A percentile compares a stretch with the other conserved stretches of the same genome.
phyloP scores from a whole-genome alignment of 1,139 yeast species.

The Tardiomyces digboiensis region DNA sequence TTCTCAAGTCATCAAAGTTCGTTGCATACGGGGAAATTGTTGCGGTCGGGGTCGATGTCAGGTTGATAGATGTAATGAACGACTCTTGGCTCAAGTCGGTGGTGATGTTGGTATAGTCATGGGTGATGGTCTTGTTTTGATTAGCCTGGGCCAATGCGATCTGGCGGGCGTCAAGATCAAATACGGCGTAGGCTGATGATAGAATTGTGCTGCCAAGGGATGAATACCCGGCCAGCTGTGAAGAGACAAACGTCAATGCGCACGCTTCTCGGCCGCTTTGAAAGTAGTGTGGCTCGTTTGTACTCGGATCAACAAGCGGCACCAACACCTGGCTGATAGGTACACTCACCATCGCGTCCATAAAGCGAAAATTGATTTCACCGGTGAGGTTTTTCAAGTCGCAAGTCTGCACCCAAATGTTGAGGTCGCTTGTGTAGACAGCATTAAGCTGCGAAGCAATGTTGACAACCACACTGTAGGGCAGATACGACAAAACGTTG shows the following conservation, averaged over 20 bases:
- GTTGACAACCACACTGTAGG: constrained; percentile 48
- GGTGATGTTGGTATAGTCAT: background rate
- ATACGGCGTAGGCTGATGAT: constrained; percentile 48
- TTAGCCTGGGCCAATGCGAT: constrained; percentile 49
- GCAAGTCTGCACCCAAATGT: constrained; percentile 64
- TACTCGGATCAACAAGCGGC: constrained; percentile 26
- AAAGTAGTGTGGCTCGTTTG: constrained; percentile 34
- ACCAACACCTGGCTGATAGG: constrained; percentile 45
- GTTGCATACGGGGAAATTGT: background rate
- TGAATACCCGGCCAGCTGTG: constrained; percentile 40
- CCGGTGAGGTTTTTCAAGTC: constrained; percentile 41
- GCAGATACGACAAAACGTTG: constrained; percentile 43
- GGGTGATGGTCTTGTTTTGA: constrained; percentile 3
- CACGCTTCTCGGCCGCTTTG: constrained; percentile 48
- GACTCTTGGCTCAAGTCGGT: background rate
- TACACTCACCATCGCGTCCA: constrained; percentile 40
- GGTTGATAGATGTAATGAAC: constrained; percentile 3
- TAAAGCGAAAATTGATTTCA: constrained; percentile 44
- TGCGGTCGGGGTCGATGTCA: constrained; percentile 1
- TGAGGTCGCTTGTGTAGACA: constrained; percentile 40
- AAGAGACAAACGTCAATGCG: constrained; percentile 44
- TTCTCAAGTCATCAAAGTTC: background rate
- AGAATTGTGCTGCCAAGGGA: constrained; percentile 57
- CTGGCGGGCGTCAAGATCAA: constrained; percentile 50
- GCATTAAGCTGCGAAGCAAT: constrained; percentile 73